Percentiles rank a stretch among this genome's conserved stretches.
phyloP scores from a whole-genome alignment of 169 alveolate species.

The Amoebophrya sp. region DNA sequence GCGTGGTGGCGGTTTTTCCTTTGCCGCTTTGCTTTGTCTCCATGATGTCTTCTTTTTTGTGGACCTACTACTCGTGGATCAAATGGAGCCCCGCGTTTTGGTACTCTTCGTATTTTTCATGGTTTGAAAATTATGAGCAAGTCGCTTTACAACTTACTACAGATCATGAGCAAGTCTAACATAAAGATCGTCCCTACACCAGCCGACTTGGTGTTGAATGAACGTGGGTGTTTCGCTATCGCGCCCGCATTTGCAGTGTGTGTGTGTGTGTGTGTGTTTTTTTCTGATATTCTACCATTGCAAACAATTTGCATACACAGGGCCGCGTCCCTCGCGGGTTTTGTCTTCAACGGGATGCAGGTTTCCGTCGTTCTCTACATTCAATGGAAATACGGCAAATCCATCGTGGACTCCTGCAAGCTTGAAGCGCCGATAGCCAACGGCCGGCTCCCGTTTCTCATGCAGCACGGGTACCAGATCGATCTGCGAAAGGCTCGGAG shows the following conservation, averaged over 20 bases:
- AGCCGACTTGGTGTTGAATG: too few relatives aligned
- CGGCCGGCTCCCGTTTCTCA: not conserved
- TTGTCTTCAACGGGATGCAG: not conserved
- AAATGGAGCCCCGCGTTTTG: not conserved
- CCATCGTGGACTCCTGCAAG: not conserved
- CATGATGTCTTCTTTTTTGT: not conserved
- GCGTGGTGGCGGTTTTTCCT: not conserved
- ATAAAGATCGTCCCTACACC: too few relatives aligned
- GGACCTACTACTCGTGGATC: not conserved
- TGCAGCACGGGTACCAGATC: not conserved
- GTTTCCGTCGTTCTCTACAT: not conserved
- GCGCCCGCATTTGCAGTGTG: too few relatives aligned
- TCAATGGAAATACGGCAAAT: not conserved
- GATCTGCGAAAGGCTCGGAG: not conserved
- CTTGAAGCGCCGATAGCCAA: not conserved
- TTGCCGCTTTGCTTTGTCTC: not conserved
- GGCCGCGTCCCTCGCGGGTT: not conserved
- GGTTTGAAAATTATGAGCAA: too few relatives aligned
- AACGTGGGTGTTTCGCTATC: too few relatives aligned
- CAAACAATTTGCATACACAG: too few relatives aligned
- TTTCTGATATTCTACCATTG: too few relatives aligned
- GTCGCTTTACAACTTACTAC: too few relatives aligned
- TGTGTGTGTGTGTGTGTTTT: too few relatives aligned
- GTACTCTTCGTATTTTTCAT: not conserved
- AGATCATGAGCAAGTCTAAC: too few relatives aligned